phyloP scores from a whole-genome alignment of 2,329 filamentous ascomycete genomes.

The Sclerotinia glacialis region DNA sequence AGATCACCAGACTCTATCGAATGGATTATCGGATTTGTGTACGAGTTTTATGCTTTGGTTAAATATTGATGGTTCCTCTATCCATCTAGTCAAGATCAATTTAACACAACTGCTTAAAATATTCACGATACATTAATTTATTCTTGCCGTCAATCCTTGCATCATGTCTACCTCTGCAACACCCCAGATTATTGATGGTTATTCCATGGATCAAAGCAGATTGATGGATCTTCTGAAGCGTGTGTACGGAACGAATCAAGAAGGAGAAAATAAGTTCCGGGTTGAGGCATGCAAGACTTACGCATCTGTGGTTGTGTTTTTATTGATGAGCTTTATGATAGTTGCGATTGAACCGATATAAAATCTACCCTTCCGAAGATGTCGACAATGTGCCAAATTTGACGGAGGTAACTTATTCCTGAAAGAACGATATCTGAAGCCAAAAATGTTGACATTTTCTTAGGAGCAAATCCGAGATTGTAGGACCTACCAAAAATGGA shows the following conservation, averaged over 20 bases:
- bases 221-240: conserved; percentile 26
- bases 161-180: neutral
- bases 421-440: too few species aligned
- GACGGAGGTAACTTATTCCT: neutral
- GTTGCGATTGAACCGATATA: conserved; percentile 31
- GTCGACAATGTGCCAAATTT: neutral
- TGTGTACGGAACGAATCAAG: conserved; percentile 27
- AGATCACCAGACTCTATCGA: too few species aligned
- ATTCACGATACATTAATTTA: too few species aligned
- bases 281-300: conserved; percentile 26
- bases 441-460: neutral
- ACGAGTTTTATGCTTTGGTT: too few species aligned
- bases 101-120: too few species aligned
- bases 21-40: too few species aligned
- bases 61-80: too few species aligned
- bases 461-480: neutral
- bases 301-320: neutral
- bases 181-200: conserved; percentile 30
- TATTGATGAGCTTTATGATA: conserved; percentile 13
- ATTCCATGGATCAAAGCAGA: conserved; percentile 29
- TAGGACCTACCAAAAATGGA: conserved; percentile 19
- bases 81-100: too few species aligned
- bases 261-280: conserved; percentile 30
- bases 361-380: conserved; percentile 19
- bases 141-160: too few species aligned